Evolutionary conservation across 768 basidiomycete genomes (phyloP).

Genomic region (Lentinula aciculospora): DNA sequence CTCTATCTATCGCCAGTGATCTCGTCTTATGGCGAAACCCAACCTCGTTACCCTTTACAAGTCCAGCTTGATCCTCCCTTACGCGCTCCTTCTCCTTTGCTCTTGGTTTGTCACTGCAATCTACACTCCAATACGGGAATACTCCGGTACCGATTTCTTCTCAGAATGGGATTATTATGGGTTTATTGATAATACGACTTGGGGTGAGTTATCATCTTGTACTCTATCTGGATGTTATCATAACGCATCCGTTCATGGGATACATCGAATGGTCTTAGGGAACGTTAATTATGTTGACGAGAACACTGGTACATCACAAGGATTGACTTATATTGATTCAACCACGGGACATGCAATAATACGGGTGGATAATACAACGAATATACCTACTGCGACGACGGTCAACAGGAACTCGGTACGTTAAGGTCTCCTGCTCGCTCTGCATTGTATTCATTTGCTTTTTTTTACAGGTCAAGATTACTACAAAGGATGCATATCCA

Average conservation of each 20-base stretch:
- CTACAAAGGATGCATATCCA: conserved; percentile 32
- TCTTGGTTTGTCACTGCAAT: conserved; percentile 10
- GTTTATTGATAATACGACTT: conserved; percentile 38
- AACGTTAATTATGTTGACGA: conserved; percentile 12
- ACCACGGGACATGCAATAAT: conserved; percentile 55
- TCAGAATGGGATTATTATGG: conserved; percentile 47
- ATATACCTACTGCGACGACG: conserved; percentile 34
- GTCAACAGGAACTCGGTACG: conserved; percentile 54
- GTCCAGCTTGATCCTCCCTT: not conserved
- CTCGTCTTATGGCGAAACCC: not conserved
- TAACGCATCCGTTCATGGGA: too few relatives aligned
- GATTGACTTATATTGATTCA: conserved; percentile 50
- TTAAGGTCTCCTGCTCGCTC: not conserved
- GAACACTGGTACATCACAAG: conserved; percentile 19
- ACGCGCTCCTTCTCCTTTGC: not conserved
- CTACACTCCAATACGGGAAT: conserved; percentile 27
- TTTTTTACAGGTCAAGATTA: conserved; percentile 32
- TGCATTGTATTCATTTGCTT: not conserved
- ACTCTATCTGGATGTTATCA: conserved; percentile 19
- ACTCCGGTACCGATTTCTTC: conserved; percentile 43
- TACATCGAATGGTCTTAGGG: too few relatives aligned
- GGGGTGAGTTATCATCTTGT: conserved; percentile 16
- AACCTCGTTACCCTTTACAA: too few relatives aligned
- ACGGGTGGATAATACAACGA: conserved; percentile 64
- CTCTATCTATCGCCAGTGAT: too few relatives aligned